Percentiles rank a stretch among this genome's conserved stretches.
These are phyloP conservation scores for Panaeolus cyanescens DNA, from an alignment of 768 basidiomycete genomes.

Conservation along the genomic window DNA sequence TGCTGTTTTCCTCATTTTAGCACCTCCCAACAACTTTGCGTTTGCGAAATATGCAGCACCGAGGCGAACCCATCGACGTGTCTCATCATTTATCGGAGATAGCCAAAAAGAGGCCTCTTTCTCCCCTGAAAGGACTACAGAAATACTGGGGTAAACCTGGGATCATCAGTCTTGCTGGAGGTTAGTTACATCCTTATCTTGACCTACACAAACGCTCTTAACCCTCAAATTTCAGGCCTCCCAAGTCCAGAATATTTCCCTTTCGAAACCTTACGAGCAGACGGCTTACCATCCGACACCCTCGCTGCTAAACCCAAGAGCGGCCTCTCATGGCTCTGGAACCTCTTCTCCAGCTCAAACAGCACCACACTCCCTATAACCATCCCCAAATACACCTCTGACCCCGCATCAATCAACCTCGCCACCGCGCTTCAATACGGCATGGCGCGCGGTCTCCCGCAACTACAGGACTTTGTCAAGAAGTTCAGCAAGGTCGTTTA, in stretches of 20 bases:
- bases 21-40: no score
- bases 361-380: constrained; percentile 49
- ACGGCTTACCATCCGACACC: constrained; percentile 25
- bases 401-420: constrained; percentile 55
- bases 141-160: constrained; percentile 59
- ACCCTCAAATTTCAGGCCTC: constrained; percentile 44
- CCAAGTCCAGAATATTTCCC: constrained; percentile 74
- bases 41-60: constrained; percentile 5
- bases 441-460: constrained; percentile 51
- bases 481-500: constrained; percentile 57
- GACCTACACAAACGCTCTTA: no score
- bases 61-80: constrained; percentile 57
- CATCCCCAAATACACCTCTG: constrained; percentile 61
- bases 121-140: constrained; percentile 68
- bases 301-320: constrained; percentile 15
- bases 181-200: constrained; percentile 34
- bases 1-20: neutral
- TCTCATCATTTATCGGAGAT: constrained; percentile 71
- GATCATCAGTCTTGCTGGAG: constrained; percentile 68
- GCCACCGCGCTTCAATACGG: constrained; percentile 71
- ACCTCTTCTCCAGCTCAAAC: constrained; percentile 41
- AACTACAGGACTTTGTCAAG: constrained; percentile 55
- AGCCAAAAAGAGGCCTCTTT: constrained; percentile 46
- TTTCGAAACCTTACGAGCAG: constrained; percentile 59
- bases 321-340: constrained; percentile 61